Base-by-base conservation (phyloP, 192 early-diverging fungal species). In the Glomus cerebriforme region DNA sequence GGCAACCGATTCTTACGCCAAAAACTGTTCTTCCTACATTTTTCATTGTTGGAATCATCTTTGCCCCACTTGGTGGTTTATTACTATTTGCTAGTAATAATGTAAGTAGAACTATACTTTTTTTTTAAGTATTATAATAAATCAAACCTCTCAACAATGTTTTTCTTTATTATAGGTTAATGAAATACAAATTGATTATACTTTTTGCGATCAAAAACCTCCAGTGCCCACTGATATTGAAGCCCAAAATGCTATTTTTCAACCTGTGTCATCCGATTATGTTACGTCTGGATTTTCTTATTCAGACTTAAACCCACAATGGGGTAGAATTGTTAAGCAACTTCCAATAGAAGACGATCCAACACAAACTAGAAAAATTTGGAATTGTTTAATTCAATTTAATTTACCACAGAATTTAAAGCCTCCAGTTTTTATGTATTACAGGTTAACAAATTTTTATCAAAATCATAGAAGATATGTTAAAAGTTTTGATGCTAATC, bases 401-500 rank as follows among this genome's bases (percentile, higher is more conserved):
- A 91, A 86, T 39, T 77, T 91, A 81, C 96, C 90, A 2, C 87
- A 87, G 73, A 80, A 84, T 43, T 81, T 99, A 82, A 88, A 87
- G 63, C 75, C 90, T 7, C 94, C 95, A 7, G 92, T 99, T 75
- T 99, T 92, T 79, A 77, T 99, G 67, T 99, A 99, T 85, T 98
- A 98, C 80, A 86, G 93, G 63, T 91, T 99, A 70, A 97, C 97
- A 39, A 96, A 97, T 84, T 99, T 99, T 85, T 99, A 97, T 84
- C 98, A 99, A 83, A 99, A 99, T 87, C 96, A 99, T 79, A 91
- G 98, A 58, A 91, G 93, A 70, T 99, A 99, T 80, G 94, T 98
- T 29, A 96, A 97, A 82, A 93, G 92, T 83, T 90, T 95, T 80
- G 92, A 94, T 81, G 82, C 89, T 35, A 89, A 92, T 70, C 97